Evolutionary conservation across 2,329 filamentous ascomycete genomes (phyloP).

Genomic region (Coniochaeta pulveracea): DNA sequence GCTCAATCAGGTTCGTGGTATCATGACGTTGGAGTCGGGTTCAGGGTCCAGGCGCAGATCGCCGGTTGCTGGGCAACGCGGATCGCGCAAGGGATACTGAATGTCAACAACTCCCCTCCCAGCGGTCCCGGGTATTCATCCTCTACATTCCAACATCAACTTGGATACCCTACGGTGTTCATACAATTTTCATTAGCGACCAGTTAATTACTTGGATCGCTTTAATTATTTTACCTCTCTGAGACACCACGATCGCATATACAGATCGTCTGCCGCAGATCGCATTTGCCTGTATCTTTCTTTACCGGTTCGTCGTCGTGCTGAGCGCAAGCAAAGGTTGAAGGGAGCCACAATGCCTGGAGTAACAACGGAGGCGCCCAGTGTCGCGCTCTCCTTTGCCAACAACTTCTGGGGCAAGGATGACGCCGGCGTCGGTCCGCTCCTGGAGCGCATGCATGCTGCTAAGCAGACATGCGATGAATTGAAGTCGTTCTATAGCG

Average conservation of each 20-base stretch:
- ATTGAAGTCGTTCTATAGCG: conserved; percentile 77
- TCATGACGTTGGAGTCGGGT: too few species aligned
- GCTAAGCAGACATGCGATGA: conserved; percentile 94
- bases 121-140: conserved; percentile 1
- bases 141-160: conserved; percentile 3
- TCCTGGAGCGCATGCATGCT: conserved; percentile 88
- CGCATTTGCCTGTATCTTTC: conserved; percentile 1
- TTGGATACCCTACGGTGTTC: not conserved
- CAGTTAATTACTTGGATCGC: not conserved
- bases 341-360: conserved; percentile 15
- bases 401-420: conserved; percentile 99
- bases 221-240: conserved; percentile 1
- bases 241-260: conserved; percentile 1
- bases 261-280: not conserved
- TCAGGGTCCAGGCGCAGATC: too few species aligned
- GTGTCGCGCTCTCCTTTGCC: conserved; percentile 43
- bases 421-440: conserved; percentile 84
- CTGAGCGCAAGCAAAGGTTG: conserved; percentile 3
- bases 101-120: conserved; percentile 2
- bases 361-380: conserved; percentile 13
- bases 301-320: not conserved
- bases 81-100: too few species aligned
- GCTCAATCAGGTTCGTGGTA: too few species aligned
- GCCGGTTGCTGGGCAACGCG: too few species aligned
- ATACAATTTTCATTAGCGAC: not conserved